Evolutionary conservation across 2,329 filamentous ascomycete genomes (phyloP).

Genomic region (Epichloe gansuensis): DNA sequence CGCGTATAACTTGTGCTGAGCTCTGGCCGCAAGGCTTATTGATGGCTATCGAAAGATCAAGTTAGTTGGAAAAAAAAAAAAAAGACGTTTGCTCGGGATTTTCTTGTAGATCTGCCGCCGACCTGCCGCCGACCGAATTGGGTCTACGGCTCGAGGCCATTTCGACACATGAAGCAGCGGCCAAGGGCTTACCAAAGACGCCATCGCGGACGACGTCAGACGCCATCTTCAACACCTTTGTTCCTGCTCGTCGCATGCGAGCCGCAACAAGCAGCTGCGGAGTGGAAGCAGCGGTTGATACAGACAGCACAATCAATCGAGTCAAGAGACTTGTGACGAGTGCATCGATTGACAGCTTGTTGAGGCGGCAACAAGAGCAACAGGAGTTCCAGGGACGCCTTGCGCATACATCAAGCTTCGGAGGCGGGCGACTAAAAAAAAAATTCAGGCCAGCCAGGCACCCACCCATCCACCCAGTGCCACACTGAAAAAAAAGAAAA

Average conservation of each 20-base stretch:
- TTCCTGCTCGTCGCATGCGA: conserved; percentile 19
- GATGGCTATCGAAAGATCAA: conserved; percentile 47
- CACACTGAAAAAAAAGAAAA: too few species aligned
- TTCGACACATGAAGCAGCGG: not conserved
- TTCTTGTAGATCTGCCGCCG: not conserved
- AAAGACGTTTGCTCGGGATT: not conserved
- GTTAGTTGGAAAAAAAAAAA: not conserved
- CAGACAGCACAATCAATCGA: not conserved
- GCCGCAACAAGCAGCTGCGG: conserved; percentile 4
- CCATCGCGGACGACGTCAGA: conserved; percentile 40
- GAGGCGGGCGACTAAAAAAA: too few species aligned
- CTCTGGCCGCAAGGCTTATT: conserved; percentile 82
- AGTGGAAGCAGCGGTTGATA: not conserved
- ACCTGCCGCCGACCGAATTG: not conserved
- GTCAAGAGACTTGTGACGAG: too few species aligned
- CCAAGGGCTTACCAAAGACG: conserved; percentile 39
- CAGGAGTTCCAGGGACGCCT: too few species aligned
- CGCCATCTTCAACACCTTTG: conserved; percentile 36
- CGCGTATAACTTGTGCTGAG: conserved; percentile 82
- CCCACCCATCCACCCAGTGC: too few species aligned
- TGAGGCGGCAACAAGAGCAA: too few species aligned
- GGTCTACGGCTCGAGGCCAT: not conserved
- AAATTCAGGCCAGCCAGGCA: too few species aligned
- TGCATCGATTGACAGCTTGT: too few species aligned
- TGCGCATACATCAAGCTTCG: too few species aligned